Evolutionary conservation across 495 filamentous ascomycete genomes (phyloP), one percentile per base, ranked within the genome.

Genomic region (Amphirosellinia nigrospora): DNA sequence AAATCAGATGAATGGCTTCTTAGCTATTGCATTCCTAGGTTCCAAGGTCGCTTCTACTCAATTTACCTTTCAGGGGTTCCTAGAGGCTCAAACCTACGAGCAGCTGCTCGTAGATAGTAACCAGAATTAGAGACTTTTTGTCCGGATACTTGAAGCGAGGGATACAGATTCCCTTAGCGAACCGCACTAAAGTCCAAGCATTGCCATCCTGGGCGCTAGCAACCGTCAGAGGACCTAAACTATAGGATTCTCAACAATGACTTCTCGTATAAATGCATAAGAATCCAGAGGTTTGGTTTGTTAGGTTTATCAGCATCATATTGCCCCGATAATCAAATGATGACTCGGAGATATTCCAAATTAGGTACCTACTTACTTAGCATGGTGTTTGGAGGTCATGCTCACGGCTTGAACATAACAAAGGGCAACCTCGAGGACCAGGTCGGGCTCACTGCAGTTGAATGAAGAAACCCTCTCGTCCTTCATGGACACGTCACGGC

Each of bases 291-390:
- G 30, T 21, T 36, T n/a, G n/a, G 53, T 10, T 11, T 3, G 21
- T 9, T 9, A 11, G 32, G 53, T 58, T n/a, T 58, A 32, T 58
- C 55, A 58, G 30, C 55, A 36, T 36, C 16, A 58, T 7, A 6
- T 23, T 61, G 8, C 58, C 36, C 58, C 58, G 36, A 61, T 32
- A 61, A 41, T 41, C 58, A 61, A 26, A 23, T 61, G 34, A 28
- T 61, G 3, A 38, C 13, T 58, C n/a, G 32, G n/a, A 58, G n/a
- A 39, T 15, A 63, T 63, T 66, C 39, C 60, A 63, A 34, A 63
- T 46, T n/a, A n/a, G n/a, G n/a, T n/a, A n/a, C n/a, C n/a, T n/a
- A n/a, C n/a, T n/a, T n/a, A 45, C 39, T 32, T 1, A 63, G 41
- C 6, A 21, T 23, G 15, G 60, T 46, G 9, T 60, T 13, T 39